phyloP scores from a whole-genome alignment of 2,329 filamentous ascomycete species.

The Cephalotrichum gorgonifer region DNA sequence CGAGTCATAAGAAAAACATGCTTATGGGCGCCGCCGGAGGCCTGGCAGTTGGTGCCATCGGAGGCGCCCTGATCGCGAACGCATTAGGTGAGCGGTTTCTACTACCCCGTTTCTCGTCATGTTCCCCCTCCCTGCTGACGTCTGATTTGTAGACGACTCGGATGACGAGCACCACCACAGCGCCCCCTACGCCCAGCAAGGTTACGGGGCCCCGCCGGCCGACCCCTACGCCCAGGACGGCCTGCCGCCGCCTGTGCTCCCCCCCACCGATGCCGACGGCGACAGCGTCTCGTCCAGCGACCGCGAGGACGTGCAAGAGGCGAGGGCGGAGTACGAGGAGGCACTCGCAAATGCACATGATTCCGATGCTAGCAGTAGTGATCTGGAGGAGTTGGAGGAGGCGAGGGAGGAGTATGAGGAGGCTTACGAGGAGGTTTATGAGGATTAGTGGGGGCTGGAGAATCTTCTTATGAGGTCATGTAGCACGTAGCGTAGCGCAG shows the following conservation, averaged over 20 bases:
- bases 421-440: slow-evolving; percentile 33
- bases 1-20: slow-evolving; percentile 40
- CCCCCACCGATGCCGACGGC: slow-evolving; percentile 27
- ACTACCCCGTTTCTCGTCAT: too few species aligned
- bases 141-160: slow-evolving; percentile 11
- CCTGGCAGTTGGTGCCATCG: slow-evolving; percentile 44
- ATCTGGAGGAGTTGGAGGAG: slow-evolving; percentile 40
- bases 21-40: slow-evolving; percentile 50
- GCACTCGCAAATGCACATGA: slow-evolving; percentile 25
- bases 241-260: slow-evolving; percentile 23
- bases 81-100: slow-evolving; percentile 42
- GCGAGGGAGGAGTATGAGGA: slow-evolving; percentile 39
- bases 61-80: slow-evolving; percentile 47
- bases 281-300: slow-evolving; percentile 30
- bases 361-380: slow-evolving; percentile 38
- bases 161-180: slow-evolving; percentile 9
- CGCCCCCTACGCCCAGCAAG: slow-evolving; percentile 1
- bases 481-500: neutral
- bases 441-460: slow-evolving; percentile 1
- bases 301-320: slow-evolving; percentile 29
- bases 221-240: slow-evolving; percentile 7
- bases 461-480: neutral
- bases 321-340: slow-evolving; percentile 31
- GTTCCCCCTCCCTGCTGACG: too few species aligned
- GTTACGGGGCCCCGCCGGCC: neutral